Percentiles rank a stretch among this genome's conserved stretches.
phyloP scores from a whole-genome alignment of 2,329 filamentous ascomycete species.

The Exserohilum turcica region DNA sequence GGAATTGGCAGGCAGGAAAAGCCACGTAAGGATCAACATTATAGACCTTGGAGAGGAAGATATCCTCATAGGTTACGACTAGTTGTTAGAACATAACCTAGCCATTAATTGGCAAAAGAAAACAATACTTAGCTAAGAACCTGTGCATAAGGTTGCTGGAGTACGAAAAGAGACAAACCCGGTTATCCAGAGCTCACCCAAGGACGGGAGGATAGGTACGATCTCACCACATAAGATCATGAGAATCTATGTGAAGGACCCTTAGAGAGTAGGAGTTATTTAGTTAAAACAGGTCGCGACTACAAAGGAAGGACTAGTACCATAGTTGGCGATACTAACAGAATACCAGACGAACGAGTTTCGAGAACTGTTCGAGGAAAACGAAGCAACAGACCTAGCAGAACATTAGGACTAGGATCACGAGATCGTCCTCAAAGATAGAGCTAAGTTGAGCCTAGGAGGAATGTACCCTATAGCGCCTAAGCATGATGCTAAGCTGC shows the following conservation, averaged over 20 bases:
- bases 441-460: not conserved
- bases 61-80: not conserved
- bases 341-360: not conserved
- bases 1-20: not conserved
- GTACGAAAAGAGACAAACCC: not conserved
- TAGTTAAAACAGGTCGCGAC: not conserved
- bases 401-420: not conserved
- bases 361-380: not conserved
- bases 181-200: not conserved
- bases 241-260: not conserved
- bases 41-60: not conserved
- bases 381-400: not conserved
- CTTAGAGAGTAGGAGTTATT: not conserved
- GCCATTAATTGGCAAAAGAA: not conserved
- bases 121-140: not conserved
- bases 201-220: not conserved
- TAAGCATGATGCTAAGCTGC: constrained; percentile 1
- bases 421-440: not conserved
- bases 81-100: not conserved
- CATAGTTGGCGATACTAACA: not conserved
- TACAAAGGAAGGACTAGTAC: not conserved
- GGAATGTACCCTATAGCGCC: not conserved
- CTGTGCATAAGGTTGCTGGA: not conserved
- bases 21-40: not conserved
- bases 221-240: not conserved